Percentiles rank a stretch among this genome's conserved stretches.
phyloP scores from a whole-genome alignment of 805 yeast genomes.

The Wickerhamiella cacticola region DNA sequence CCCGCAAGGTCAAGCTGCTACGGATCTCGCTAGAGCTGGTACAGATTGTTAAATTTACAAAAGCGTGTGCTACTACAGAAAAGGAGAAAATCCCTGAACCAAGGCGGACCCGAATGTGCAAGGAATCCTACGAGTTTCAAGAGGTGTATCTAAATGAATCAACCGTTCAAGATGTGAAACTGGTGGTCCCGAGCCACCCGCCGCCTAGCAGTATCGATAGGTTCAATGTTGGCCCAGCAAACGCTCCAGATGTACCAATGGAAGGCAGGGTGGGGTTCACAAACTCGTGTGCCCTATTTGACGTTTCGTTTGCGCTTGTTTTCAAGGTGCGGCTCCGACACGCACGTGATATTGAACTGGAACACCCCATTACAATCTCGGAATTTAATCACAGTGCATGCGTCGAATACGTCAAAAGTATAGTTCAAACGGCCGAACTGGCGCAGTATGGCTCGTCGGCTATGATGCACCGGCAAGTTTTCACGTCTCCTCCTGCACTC shows the following conservation, averaged over 20 bases:
- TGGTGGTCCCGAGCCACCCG: constrained; percentile 8
- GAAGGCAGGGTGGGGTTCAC: constrained; percentile 29
- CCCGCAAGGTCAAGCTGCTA: constrained; percentile 30
- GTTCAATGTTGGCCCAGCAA: constrained; percentile 9
- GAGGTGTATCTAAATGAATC: constrained; percentile 23
- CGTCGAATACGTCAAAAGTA: constrained; percentile 26
- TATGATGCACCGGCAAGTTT: constrained; percentile 2
- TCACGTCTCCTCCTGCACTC: not conserved
- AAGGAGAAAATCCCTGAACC: constrained; percentile 27
- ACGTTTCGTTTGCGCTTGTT: constrained; percentile 26
- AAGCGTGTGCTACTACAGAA: constrained; percentile 10
- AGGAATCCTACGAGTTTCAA: constrained; percentile 22
- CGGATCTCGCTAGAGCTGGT: constrained; percentile 29
- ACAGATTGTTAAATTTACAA: constrained; percentile 27
- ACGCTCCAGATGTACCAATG: constrained; percentile 26
- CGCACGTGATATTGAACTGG: constrained; percentile 31
- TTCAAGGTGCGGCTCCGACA: constrained; percentile 30
- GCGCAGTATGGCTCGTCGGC: constrained; percentile 16
- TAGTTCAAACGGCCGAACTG: constrained; percentile 27
- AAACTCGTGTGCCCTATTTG: constrained; percentile 28
- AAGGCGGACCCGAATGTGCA: constrained; percentile 25
- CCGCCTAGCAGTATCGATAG: not conserved
- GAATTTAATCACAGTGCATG: constrained; percentile 31
- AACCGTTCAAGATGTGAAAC: constrained; percentile 15
- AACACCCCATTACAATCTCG: constrained; percentile 27